Evolutionary conservation across 1,284 basidiomycete genomes (phyloP), one percentile per base, ranked within the genome.

Genomic region (Agroathelia rolfsii): DNA sequence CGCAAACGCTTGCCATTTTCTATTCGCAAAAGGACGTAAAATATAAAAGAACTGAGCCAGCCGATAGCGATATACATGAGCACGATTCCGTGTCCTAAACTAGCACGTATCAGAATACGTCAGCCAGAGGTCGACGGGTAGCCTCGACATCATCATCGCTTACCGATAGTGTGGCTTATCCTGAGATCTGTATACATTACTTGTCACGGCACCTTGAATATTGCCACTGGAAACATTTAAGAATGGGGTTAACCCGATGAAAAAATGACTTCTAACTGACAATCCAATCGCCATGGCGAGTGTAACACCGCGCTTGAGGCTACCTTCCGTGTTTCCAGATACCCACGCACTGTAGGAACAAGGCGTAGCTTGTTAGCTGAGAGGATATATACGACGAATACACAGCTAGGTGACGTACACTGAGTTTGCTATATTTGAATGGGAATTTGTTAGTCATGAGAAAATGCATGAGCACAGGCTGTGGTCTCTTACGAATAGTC

Each of bases 21-120:
- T 22, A 50, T 43, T 35, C 48, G 52, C 18, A 69, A 44, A 6
- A 54, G 43, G 22, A 54, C 20, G 34, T 55, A 49, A 43, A 66
- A 64, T 21, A 56, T 19, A 16, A 47, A 36, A 5, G 67, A 59
- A 40, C 48, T 55, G 43, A 68, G 41, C 39, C 63, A 52, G n/a
- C 62, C 63, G 20, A 72, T 58, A 25, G 49, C 52, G 38, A 72
- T 61, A 52, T 69, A 71, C 33, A 58, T 51, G 27, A 72, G 56
- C 21, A 72, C 51, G 38, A 72, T 61, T 3, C 61, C 59, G 44
- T 72, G 69, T 4, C 69, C 69, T 20, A n/a, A n/a, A n/a, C n/a
- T n/a, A 70, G 51, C 20, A 50, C 58, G 48, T 64, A 72, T 57
- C 64, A 64, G 6, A 70, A 70, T 9, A 46, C 43, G 29, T 62